Evolutionary conservation across 371 early-diverging fungal genomes (phyloP), one percentile per base, ranked within the genome.

Genomic region (Mortierella sp.): DNA sequence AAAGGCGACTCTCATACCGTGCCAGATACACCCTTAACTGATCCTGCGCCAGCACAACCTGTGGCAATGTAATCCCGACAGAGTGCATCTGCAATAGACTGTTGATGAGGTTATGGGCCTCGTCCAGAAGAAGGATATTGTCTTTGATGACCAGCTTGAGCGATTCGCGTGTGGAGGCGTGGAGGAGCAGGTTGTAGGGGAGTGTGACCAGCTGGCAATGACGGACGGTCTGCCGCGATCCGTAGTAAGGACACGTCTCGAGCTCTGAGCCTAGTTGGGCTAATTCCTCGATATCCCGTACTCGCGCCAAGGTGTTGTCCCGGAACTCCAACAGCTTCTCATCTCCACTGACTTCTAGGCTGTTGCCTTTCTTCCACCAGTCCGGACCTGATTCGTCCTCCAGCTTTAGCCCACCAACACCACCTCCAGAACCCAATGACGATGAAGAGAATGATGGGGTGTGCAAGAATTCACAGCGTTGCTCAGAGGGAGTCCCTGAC

Each of bases 171-270:
- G 97, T 93, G 0, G 90, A 87, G 40, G 91, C 88, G 70, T 95
- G 94, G 2, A 98, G 89, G 54, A 98, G 82, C 72, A 97, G 90
- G 77, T 95, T 96, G 89, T 98, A 98, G 0, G 98, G 98, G 44
- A 98, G 79, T 0, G 95, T 93, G 9, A 98, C 94, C 14, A 98
- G 80, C 89, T 95, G 92, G 26, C 96, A 92, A 24, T 91, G 86
- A 26, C 86, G 87, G 31, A 91, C 88, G 0, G 95, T 86, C 26
- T 90, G 89, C 43, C 98, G 89, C 0, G 96, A 89, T 16, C 97
- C 98, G 86, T 97, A 99, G 80, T 99, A 99, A 0, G 99, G 96
- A 82, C 99, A 99, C 0, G 88, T 90, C 14, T 88, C 87, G 28
- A 91, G 81, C 14, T 84, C 80, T 70, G 90, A 85, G 0, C 97